Conservation (phyloP, 176 grass and related monocot species). For the Cenchrus americanus region DNA sequence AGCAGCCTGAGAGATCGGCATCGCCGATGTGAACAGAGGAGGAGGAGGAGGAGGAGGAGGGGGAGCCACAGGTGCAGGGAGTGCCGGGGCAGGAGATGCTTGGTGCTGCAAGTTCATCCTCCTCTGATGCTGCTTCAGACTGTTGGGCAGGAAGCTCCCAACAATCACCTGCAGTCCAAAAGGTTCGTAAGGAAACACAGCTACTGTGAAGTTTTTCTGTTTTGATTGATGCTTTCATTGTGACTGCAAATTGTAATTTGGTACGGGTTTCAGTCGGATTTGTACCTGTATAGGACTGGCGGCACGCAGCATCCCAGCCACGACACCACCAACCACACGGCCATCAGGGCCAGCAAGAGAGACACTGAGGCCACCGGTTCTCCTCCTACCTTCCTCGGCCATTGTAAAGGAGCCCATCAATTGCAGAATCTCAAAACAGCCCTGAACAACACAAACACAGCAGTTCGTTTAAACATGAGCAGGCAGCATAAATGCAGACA, state of each 20-base stretch:
- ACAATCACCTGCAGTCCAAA: conserved; percentile 68
- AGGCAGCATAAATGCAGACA: background rate
- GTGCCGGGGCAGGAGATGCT: background rate
- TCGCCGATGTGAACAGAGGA: conserved; percentile 52
- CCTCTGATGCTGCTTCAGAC: conserved; percentile 81
- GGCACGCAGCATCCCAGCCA: conserved; percentile 81
- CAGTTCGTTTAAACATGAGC: background rate
- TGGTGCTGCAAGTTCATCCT: conserved; percentile 43
- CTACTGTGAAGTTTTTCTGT: background rate
- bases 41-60: conserved; percentile 34
- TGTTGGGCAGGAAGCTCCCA: conserved; percentile 90
- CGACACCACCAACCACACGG: conserved; percentile 79
- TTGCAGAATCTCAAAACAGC: conserved; percentile 88
- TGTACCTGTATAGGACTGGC: conserved; percentile 94
- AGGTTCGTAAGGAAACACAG: background rate
- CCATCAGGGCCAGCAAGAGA: conserved; percentile 93
- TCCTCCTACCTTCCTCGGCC: conserved; percentile 72
- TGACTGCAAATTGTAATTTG: conserved; percentile 7
- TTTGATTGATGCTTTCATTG: background rate
- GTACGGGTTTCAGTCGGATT: background rate
- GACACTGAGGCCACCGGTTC: conserved; percentile 84
- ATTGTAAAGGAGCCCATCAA: conserved; percentile 88
- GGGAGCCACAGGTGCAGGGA: conserved; percentile 2
- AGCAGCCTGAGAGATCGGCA: conserved; percentile 80
- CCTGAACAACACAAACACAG: conserved; percentile 49